These are phyloP conservation scores for Helichrysum umbraculigerum DNA, from an alignment of 129 eudicot genomes.

Conservation along the genomic window DNA sequence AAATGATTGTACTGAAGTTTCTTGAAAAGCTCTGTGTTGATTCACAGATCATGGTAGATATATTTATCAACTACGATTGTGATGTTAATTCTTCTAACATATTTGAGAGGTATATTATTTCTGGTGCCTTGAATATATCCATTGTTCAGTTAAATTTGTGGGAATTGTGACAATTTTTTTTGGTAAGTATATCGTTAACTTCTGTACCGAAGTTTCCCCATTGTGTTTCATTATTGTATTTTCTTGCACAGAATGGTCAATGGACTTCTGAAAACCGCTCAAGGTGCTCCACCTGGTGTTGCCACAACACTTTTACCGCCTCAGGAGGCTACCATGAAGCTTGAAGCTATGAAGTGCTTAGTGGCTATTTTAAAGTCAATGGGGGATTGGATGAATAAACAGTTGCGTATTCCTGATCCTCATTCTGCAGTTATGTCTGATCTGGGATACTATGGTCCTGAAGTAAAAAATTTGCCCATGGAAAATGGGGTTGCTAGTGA, in stretches of 20 bases:
- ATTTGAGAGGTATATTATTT: conserved; percentile 78
- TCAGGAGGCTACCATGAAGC: conserved; percentile 71
- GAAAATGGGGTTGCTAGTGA: conserved; percentile 53
- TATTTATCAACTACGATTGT: conserved; percentile 90
- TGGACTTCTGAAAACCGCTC: conserved; percentile 96
- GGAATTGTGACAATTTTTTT: not conserved
- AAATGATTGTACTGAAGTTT: conserved; percentile 84
- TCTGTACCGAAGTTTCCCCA: not conserved
- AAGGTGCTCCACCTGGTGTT: conserved; percentile 90
- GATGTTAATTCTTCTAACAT: conserved; percentile 97
- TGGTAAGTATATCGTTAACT: not conserved
- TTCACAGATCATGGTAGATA: conserved; percentile 94
- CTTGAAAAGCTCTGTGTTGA: conserved; percentile 82
- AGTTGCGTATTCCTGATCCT: conserved; percentile 81
- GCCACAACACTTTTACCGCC: conserved; percentile 82
- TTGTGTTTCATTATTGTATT: not conserved
- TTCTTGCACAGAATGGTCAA: conserved; percentile 75
- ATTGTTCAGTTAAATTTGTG: not conserved
- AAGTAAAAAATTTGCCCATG: conserved; percentile 40
- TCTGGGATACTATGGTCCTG: conserved; percentile 44
- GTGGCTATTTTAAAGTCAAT: conserved; percentile 79
- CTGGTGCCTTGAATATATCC: not conserved
- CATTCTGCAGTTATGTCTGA: conserved; percentile 52
- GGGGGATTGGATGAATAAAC: conserved; percentile 98
- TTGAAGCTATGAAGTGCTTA: conserved; percentile 91